These are phyloP conservation scores for Trichoderma parareesei DNA, from an alignment of 495 filamentous ascomycete species.

Conservation along the genomic window DNA sequence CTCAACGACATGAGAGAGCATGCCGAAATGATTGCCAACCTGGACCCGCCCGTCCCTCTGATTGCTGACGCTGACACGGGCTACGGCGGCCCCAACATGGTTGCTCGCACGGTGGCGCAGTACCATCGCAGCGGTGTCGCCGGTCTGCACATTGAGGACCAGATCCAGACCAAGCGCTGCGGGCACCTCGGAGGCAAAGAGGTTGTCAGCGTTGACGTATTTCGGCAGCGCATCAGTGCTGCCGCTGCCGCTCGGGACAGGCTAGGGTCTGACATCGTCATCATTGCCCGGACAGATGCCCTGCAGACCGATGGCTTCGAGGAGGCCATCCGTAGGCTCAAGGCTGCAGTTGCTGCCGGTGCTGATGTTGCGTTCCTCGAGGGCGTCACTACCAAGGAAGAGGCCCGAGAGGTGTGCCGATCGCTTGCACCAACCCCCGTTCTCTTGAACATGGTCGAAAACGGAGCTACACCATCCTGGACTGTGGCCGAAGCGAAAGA, in stretches of 20 bases:
- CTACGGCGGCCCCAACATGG: conserved; percentile 54
- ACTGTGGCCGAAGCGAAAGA: conserved; percentile 43
- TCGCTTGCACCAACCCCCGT: conserved; percentile 49
- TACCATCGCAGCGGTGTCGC: conserved; percentile 64
- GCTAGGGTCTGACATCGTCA: conserved; percentile 49
- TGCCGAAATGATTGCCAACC: conserved; percentile 56
- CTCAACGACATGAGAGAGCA: conserved; percentile 59
- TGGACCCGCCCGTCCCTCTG: conserved; percentile 47
- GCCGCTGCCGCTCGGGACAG: conserved; percentile 27
- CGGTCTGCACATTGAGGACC: conserved; percentile 66
- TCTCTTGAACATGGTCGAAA: conserved; percentile 52
- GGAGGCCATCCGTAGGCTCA: conserved; percentile 47
- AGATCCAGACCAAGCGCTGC: conserved; percentile 58
- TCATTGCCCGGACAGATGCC: conserved; percentile 64
- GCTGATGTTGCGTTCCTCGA: conserved; percentile 62
- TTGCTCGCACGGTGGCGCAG: conserved; percentile 52
- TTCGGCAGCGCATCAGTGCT: conserved; percentile 45
- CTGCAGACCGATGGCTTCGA: conserved; percentile 57
- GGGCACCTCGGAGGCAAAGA: conserved; percentile 56
- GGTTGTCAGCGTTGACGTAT: conserved; percentile 46
- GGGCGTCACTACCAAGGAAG: conserved; percentile 48
- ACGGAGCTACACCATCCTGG: conserved; percentile 46
- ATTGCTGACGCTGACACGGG: conserved; percentile 69
- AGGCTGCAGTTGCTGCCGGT: conserved; percentile 47
- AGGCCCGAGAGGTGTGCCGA: conserved; percentile 40